Percentiles rank a stretch among this genome's conserved stretches.
Conservation (phyloP, 2,329 filamentous ascomycete species). For the Botryotinia convoluta region DNA sequence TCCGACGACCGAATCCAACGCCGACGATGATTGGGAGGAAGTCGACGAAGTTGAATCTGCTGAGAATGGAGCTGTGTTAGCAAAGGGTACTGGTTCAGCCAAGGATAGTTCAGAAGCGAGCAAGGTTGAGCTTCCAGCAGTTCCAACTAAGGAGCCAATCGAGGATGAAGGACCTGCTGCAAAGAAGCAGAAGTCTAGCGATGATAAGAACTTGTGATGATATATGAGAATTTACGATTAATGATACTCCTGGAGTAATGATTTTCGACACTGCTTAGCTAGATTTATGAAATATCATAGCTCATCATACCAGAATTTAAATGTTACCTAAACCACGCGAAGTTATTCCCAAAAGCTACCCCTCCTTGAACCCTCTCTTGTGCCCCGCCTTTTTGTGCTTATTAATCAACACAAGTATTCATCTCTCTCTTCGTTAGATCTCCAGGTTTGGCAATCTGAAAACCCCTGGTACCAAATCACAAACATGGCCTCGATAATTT, state of each 20-base stretch:
- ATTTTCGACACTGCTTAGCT: background rate
- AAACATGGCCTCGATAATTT: background rate
- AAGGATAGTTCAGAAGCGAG: conserved; percentile 27
- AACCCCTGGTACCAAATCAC: background rate
- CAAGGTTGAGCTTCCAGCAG: conserved; percentile 39
- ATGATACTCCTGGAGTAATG: background rate
- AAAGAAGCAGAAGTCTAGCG: conserved; percentile 40
- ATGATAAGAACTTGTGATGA: conserved; percentile 23
- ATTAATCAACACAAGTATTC: background rate
- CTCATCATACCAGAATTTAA: background rate
- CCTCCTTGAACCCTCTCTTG: conserved; percentile 2
- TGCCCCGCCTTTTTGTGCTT: conserved; percentile 4
- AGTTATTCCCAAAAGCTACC: conserved; percentile 9
- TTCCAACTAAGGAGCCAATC: conserved; percentile 40
- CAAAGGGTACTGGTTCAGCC: background rate
- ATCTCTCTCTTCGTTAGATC: background rate
- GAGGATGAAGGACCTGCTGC: conserved; percentile 35
- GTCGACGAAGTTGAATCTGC: conserved; percentile 32
- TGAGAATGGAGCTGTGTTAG: conserved; percentile 28
- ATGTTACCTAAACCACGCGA: background rate
- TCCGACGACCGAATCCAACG: conserved; percentile 42
- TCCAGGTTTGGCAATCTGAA: background rate
- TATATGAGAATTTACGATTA: background rate
- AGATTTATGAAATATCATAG: background rate
- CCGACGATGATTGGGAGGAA: conserved; percentile 33